Evolutionary conservation across 2,329 filamentous ascomycete genomes (phyloP).

Genomic region (Knufia fluminis): DNA sequence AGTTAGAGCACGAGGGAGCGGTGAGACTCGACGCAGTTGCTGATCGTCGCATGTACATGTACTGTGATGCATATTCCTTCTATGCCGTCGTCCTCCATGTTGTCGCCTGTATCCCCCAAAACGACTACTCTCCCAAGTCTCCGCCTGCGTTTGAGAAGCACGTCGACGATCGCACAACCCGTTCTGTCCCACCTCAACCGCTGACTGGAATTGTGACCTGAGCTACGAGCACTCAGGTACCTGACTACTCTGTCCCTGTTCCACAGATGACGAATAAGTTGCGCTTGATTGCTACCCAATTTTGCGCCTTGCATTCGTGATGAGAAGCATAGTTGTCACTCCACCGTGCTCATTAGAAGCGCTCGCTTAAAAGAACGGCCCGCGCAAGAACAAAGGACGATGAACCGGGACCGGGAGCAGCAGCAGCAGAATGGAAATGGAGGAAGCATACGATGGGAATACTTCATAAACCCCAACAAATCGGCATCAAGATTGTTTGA

Average conservation of each 20-base stretch:
- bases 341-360: not conserved
- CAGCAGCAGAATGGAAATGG: not conserved
- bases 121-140: too few relatives aligned
- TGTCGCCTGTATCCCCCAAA: too few relatives aligned
- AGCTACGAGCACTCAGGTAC: not conserved
- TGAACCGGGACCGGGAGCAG: not conserved
- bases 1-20: slow-evolving; percentile 5
- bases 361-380: not conserved
- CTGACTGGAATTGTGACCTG: not conserved
- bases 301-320: slow-evolving; percentile 7
- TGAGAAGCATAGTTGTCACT: not conserved
- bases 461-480: slow-evolving; percentile 61
- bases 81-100: not conserved
- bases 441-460: slow-evolving; percentile 13
- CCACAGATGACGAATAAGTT: not conserved
- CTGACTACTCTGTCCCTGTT: not conserved
- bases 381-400: not conserved
- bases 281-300: not conserved
- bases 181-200: too few relatives aligned
- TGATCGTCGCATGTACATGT: slow-evolving; percentile 3
- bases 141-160: not conserved
- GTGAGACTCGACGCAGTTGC: slow-evolving; percentile 1
- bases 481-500: slow-evolving; percentile 58
- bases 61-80: not conserved
- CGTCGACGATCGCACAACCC: not conserved